These are phyloP conservation scores for Annona cherimola DNA, from an alignment of 164 flowering plant species.

Conservation along the genomic window DNA sequence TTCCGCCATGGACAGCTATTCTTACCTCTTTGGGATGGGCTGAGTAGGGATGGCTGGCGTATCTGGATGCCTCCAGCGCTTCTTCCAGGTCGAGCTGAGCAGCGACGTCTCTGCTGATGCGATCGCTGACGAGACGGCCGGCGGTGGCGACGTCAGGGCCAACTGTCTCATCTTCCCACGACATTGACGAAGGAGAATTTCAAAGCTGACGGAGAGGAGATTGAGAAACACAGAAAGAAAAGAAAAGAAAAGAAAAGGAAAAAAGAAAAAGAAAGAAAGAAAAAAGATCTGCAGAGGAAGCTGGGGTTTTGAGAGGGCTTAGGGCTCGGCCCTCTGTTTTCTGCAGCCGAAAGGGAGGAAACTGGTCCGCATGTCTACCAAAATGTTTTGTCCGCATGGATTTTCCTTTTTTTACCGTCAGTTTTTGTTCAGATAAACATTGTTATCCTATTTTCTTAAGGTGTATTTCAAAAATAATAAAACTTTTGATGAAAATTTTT, in stretches of 20 bases:
- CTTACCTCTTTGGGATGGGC: constrained; percentile 90
- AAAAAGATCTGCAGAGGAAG: not conserved
- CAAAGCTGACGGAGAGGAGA: not conserved
- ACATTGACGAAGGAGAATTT: constrained; percentile 30
- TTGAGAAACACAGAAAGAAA: not conserved
- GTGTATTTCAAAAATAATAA: too few species aligned
- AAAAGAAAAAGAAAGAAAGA: not conserved
- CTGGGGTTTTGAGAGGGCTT: constrained; percentile 3
- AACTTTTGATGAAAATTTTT: too few species aligned
- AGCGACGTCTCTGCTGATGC: constrained; percentile 65
- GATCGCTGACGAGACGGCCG: constrained; percentile 71
- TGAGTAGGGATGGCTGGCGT: constrained; percentile 85
- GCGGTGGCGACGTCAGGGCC: constrained; percentile 80
- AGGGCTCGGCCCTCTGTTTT: not conserved
- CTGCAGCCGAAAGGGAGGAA: too few species aligned
- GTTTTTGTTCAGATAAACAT: too few species aligned
- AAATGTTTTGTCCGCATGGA: too few species aligned
- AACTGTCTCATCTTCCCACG: constrained; percentile 68
- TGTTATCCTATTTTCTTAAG: too few species aligned
- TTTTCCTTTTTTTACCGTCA: too few species aligned
- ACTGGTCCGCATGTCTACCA: too few species aligned
- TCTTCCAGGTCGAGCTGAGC: constrained; percentile 84
- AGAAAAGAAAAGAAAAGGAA: not conserved
- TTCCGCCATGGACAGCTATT: too few species aligned
- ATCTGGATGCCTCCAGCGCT: constrained; percentile 89